A percentile compares a stretch with the other conserved stretches of the same genome.
phyloP scores from a whole-genome alignment of 495 filamentous ascomycete species.

The Peziza echinospora region DNA sequence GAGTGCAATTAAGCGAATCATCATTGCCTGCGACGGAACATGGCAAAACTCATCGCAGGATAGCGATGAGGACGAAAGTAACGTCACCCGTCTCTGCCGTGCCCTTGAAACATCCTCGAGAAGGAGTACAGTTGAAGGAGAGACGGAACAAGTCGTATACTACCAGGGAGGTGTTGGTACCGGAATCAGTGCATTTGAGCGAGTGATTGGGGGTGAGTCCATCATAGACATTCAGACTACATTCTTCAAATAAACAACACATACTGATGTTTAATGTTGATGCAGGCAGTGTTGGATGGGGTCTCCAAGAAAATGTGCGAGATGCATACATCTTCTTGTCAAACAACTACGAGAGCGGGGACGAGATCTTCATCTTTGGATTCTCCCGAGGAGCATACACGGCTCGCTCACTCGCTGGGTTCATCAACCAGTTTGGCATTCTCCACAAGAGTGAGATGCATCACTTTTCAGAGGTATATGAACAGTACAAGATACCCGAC shows the following conservation, averaged over 20 bases:
- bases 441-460: conserved; percentile 17
- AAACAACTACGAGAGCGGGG: conserved; percentile 30
- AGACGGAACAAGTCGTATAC: conserved; percentile 29
- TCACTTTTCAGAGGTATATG: conserved; percentile 19
- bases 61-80: neutral
- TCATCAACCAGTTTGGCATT: conserved; percentile 31
- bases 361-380: conserved; percentile 38
- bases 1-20: conserved; percentile 20
- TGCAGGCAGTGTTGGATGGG: conserved; percentile 18
- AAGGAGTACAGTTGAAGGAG: conserved; percentile 22
- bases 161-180: conserved; percentile 37
- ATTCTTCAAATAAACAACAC: too few species aligned
- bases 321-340: conserved; percentile 31
- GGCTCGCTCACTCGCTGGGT: conserved; percentile 32
- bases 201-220: too few species aligned
- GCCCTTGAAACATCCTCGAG: too few species aligned
- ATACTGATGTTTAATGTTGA: too few species aligned
- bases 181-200: too few species aligned
- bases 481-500: conserved; percentile 15
- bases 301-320: conserved; percentile 26
- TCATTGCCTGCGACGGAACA: conserved; percentile 28
- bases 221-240: too few species aligned
- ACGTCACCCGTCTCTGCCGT: neutral
- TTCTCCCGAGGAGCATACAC: conserved; percentile 41
- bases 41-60: conserved; percentile 23